These are phyloP conservation scores for Pseudogymnoascus sp. DNA, from an alignment of 2,329 filamentous ascomycete species.

Conservation along the genomic window DNA sequence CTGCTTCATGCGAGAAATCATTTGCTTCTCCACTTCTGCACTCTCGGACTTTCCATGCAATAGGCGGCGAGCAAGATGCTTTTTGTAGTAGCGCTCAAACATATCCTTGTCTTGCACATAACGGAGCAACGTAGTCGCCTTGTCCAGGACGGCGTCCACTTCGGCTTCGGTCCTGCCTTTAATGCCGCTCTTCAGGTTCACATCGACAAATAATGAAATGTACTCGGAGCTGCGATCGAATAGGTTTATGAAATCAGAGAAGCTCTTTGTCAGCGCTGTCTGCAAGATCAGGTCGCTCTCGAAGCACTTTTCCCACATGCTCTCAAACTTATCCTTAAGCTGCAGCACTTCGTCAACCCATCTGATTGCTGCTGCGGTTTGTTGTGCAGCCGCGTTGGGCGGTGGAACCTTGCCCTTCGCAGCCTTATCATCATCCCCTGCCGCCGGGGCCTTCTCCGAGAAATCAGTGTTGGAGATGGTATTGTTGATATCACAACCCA, in stretches of 20 bases:
- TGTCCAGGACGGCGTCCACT: slow-evolving; percentile 75
- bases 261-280: slow-evolving; percentile 75
- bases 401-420: slow-evolving; percentile 40
- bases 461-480: slow-evolving; percentile 48
- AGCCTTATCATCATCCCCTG: slow-evolving; percentile 39
- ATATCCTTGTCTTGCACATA: slow-evolving; percentile 89
- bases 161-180: slow-evolving; percentile 87
- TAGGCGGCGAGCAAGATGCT: slow-evolving; percentile 80
- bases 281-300: slow-evolving; percentile 67
- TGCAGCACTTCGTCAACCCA: slow-evolving; percentile 89
- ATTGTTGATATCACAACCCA: slow-evolving; percentile 78
- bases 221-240: slow-evolving; percentile 82
- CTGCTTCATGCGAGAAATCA: slow-evolving; percentile 95
- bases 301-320: slow-evolving; percentile 66
- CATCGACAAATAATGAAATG: slow-evolving; percentile 92
- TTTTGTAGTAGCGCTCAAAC: slow-evolving; percentile 97
- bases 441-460: slow-evolving; percentile 28
- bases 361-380: slow-evolving; percentile 78
- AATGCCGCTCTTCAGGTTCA: slow-evolving; percentile 88
- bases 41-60: slow-evolving; percentile 85
- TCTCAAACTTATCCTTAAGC: slow-evolving; percentile 85
- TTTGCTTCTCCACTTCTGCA: slow-evolving; percentile 86
- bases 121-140: slow-evolving; percentile 77
- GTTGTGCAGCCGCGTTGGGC: slow-evolving; percentile 57
- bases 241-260: slow-evolving; percentile 88